Percentiles rank a stretch among this genome's conserved stretches.
Conservation (phyloP, 306 rosid species). For the Mucuna pruriens region DNA sequence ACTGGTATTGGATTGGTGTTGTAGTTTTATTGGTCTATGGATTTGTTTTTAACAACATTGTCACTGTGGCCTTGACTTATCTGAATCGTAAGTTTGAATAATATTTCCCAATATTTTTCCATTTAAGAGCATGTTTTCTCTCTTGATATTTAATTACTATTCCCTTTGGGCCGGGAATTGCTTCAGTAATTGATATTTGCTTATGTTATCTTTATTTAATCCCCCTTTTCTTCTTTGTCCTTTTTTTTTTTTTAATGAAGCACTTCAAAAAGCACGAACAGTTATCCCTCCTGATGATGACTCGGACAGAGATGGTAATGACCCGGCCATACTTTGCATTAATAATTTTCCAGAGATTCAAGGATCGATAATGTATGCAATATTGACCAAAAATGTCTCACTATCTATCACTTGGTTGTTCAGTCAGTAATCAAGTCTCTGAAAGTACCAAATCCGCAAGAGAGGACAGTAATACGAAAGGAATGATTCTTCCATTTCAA, state of each 20-base stretch:
- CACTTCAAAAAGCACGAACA: conserved; percentile 63
- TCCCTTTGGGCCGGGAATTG: neutral
- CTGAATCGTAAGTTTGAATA: conserved; percentile 67
- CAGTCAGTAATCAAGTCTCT: conserved; percentile 39
- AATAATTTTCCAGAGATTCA: conserved; percentile 8
- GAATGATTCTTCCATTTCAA: conserved; percentile 95
- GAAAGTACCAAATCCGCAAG: conserved; percentile 29
- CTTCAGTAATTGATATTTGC: neutral
- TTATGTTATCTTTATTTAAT: conserved; percentile 6
- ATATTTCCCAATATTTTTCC: conserved; percentile 7
- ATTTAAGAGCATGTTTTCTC: neutral
- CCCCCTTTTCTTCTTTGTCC: neutral
- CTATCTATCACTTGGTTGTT: conserved; percentile 33
- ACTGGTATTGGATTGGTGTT: conserved; percentile 83
- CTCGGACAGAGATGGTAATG: conserved; percentile 51
- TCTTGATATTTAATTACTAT: neutral
- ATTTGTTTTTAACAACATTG: conserved; percentile 60
- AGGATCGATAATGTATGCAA: neutral
- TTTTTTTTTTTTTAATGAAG: conserved; percentile 49
- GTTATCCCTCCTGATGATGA: conserved; percentile 52
- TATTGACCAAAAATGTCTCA: conserved; percentile 20
- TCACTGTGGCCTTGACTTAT: conserved; percentile 76
- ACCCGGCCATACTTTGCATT: conserved; percentile 30
- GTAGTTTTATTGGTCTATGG: conserved; percentile 54
- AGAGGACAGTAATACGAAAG: conserved; percentile 49